Conservation (phyloP, 2,329 filamentous ascomycete species). For the Cladosporium cucumerinum region DNA sequence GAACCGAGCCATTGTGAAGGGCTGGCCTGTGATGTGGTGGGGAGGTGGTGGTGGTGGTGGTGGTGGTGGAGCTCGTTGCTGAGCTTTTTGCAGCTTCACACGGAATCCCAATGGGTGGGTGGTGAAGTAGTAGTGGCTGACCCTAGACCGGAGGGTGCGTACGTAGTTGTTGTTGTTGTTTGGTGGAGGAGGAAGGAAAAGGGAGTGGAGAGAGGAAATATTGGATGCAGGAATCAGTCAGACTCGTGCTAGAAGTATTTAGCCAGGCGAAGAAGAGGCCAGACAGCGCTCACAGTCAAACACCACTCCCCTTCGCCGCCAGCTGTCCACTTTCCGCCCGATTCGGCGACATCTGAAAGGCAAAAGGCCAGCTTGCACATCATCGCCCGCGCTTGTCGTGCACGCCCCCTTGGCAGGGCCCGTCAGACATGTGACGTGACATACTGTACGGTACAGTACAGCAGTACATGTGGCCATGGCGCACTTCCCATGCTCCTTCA, state of each 20-base stretch:
- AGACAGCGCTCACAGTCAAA: constrained; percentile 9
- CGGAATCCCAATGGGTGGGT: constrained; percentile 11
- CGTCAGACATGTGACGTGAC: background rate
- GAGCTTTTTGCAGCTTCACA: constrained; percentile 6
- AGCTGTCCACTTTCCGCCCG: constrained; percentile 13
- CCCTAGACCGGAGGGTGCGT: constrained; percentile 11
- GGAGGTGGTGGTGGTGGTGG: constrained; percentile 1
- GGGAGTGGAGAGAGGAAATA: constrained; percentile 8
- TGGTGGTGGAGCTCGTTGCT: background rate
- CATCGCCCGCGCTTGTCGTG: background rate
- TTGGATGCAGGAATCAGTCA: constrained; percentile 10
- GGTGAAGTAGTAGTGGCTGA: background rate
- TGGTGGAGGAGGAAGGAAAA: background rate
- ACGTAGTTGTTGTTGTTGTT: background rate
- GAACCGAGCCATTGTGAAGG: constrained; percentile 35
- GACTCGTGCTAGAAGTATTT: constrained; percentile 17
- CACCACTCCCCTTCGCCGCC: constrained; percentile 1
- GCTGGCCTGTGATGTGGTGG: constrained; percentile 22
- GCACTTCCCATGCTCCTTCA: constrained; percentile 11
- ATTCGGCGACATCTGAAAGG: background rate
- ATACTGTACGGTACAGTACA: too few relatives aligned
- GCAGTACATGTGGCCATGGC: constrained; percentile 2
- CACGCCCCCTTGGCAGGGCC: background rate
- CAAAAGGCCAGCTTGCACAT: constrained; percentile 6
- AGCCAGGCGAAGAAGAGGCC: constrained; percentile 14